A percentile compares a stretch with the other conserved stretches of the same genome.
phyloP scores from a whole-genome alignment of 805 yeast species.

The Hanseniaspora meyeri region DNA sequence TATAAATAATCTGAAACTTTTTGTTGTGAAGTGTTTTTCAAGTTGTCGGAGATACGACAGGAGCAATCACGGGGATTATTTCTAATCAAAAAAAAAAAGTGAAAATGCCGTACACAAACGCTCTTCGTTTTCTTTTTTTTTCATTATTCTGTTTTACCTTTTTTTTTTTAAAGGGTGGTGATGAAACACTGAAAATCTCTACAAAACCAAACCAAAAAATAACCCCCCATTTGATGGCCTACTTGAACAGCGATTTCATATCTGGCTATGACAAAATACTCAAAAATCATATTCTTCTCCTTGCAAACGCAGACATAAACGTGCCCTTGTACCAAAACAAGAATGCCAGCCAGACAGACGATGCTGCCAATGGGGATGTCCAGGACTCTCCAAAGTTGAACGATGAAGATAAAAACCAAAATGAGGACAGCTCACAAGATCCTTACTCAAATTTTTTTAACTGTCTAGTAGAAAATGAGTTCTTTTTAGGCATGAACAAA shows the following conservation, averaged over 20 bases:
- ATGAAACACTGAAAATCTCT: background rate
- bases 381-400: conserved; percentile 10
- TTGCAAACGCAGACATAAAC: conserved; percentile 34
- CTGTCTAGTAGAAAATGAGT: conserved; percentile 23
- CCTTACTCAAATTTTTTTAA: conserved; percentile 16
- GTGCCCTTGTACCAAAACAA: conserved; percentile 16
- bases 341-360: conserved; percentile 15
- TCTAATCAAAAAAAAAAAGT: too few species aligned
- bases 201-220: background rate
- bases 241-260: background rate
- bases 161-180: background rate
- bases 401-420: conserved; percentile 16
- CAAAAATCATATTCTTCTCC: conserved; percentile 47
- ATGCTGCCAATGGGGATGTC: conserved; percentile 21
- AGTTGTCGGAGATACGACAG: too few species aligned
- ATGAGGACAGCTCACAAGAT: background rate
- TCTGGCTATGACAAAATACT: conserved; percentile 25
- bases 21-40: too few species aligned
- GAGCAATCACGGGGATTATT: too few species aligned
- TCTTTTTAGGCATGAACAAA: conserved; percentile 35
- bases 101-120: background rate
- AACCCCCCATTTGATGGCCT: background rate
- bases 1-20: too few species aligned
- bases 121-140: too few species aligned
- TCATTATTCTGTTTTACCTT: too few species aligned